phyloP scores from a whole-genome alignment of 73 alveolate species.

The Diophrys sp. region DNA sequence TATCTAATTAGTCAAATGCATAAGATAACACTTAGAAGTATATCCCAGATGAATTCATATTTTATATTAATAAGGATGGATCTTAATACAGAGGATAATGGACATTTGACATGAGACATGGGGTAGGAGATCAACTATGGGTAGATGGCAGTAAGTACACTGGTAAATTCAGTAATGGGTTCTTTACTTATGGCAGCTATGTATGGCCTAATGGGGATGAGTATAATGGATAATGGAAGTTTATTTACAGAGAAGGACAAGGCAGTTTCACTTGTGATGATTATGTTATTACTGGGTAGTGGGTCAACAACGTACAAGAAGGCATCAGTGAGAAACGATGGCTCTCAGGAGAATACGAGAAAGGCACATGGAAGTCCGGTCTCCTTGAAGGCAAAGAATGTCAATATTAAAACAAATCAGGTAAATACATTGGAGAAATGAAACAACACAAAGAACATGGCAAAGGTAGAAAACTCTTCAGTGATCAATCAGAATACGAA shows the following conservation, averaged over 20 bases:
- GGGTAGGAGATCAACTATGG: conserved; percentile 1
- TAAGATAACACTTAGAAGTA: no score
- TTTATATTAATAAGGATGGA: no score
- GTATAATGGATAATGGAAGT: not conserved
- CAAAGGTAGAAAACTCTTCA: not conserved
- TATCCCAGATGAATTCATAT: no score
- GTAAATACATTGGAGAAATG: not conserved
- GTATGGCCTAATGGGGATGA: not conserved
- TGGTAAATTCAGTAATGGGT: conserved; percentile 27
- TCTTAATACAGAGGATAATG: conserved; percentile 1
- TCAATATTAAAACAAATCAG: not conserved
- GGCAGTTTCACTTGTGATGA: not conserved
- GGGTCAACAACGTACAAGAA: not conserved
- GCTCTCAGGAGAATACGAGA: not conserved
- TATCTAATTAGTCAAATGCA: no score
- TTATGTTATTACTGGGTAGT: not conserved
- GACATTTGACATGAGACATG: not conserved
- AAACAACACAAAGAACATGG: not conserved
- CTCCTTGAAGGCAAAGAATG: not conserved
- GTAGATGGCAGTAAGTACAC: not conserved
- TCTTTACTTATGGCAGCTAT: not conserved
- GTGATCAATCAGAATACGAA: not conserved
- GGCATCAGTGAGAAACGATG: not conserved
- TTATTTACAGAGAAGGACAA: not conserved
- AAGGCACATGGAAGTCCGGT: not conserved